Base-by-base conservation (phyloP, 2,329 filamentous ascomycete genomes). In the Cryphonectria radicalis region DNA sequence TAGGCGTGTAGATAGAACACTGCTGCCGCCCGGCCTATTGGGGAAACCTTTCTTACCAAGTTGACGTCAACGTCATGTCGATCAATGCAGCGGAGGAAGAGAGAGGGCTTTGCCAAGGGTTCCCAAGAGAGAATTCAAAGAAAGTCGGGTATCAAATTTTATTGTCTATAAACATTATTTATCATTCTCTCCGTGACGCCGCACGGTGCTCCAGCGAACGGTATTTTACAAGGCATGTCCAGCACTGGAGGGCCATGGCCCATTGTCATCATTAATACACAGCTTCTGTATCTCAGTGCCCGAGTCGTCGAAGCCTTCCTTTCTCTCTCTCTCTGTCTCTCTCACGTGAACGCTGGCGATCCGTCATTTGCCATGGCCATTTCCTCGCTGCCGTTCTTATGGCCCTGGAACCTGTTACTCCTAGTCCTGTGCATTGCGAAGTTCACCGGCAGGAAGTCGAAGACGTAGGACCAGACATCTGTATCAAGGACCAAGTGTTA, bases 371-470 rank as follows among this genome's bases (percentile, higher is more conserved):
- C 59, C 69, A 70, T 70, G 3, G 57, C 64, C 69, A 70, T 63
- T 25, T 70, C 69, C 37, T 70, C 69, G 25, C 69, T 70, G 25
- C 42, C 57, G 25, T 57, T 66, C 46, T 55, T 46, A 14, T 37
- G 22, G 25, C 25, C 53, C 8, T 57, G 63, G 57, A 63, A 67
- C 11, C n/a, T 40, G 37, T 66, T 66, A 35, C 55, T 66, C n/a
- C 53, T 25, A 4, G 57, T 50, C 46, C 64, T 46, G 32, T 60
- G 28, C 5, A 40, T 37, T 19, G 42, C 35, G n/a, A 63, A 67
- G 43, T 62, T 63, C 19, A 66, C 69, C 11, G 69, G 69, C 42
- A 70, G 42, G 57, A 70, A 70, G 42, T 70, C 69, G 17, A 67
- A 63, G 43, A 63, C 46, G 28, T 67, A 70, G 14, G 69, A 70